Base-by-base conservation (phyloP, 169 alveolate species). In the Toxoplasma gondii region DNA sequence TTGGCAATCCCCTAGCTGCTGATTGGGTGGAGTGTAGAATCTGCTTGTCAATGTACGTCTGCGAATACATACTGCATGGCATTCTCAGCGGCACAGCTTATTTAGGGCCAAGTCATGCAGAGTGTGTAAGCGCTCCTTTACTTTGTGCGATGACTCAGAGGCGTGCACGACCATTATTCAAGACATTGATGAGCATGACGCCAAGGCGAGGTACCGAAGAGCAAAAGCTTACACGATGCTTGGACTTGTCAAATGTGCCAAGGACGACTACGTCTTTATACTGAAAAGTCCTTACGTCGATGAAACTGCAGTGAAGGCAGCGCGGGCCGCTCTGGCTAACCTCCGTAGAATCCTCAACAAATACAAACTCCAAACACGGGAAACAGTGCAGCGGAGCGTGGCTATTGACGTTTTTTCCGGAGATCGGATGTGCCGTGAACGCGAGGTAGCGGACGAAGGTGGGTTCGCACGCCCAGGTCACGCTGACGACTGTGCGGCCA, bases 111-210 rank as follows among this genome's bases (percentile, higher is more conserved):
- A 29, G 34, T 17, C 78, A 64, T 64, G 78, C 34, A 64, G 78
- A 64, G 29, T 29, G 78, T 64, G 27, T 17, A 0, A 12, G 58
- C 1, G 58, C 36, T 64, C 7, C 27, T 24, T 4, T 64, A 31
- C 78, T 64, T 2, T 64, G n/a, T 64, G 29, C 29, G 7, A 4
- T 24, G 78, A 24, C 38, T 7, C 93, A 93, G 95, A 80, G 34
- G 93, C 95, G 31, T 90, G 95, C 95, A 93, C 95, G 1, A 88
- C 93, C 7, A 81, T 93, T n/a, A 69, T 93, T 45, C 94, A 93
- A 53, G 94, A 93, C 38, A 29, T 93, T n/a, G 95, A 93, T 53
- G 95, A 93, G 31, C 95, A 93, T 88, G 95, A 93, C 44, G 38
- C 92, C 34, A 93, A 93, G 45, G 95, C 95, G n/a, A 81, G 93